Base-by-base conservation (phyloP, 257 asterid species). In the Forsythia suspensa region DNA sequence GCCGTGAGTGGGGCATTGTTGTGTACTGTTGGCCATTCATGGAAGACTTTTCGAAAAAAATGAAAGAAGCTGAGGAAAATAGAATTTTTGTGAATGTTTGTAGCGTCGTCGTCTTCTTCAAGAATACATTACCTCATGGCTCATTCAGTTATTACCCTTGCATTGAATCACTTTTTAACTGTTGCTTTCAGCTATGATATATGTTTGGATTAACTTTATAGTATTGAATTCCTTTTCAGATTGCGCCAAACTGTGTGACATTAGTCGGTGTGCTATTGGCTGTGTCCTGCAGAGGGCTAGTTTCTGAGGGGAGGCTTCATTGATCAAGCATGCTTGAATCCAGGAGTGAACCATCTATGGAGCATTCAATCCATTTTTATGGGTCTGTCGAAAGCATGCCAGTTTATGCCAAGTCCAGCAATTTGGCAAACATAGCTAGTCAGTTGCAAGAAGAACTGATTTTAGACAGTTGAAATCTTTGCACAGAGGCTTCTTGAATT, bases 291-390 rank as follows among this genome's bases (percentile, higher is more conserved):
- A 36, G 92, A 95, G 34, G 34, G 70, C 84, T 89, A 57, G 89
- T 92, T 57, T 80, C 82, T 0, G 86, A 88, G 42, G 96, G 96
- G 57, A 82, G 72, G 80, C 86, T 77, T 82, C 87, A 86, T 70
- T 90, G 34, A 29, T 29, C 82, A 87, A 59, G 79, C 83, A 87
- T 92, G 95, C 59, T 86, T 2, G 83, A 76, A 11, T 85, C 86
- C 20, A 89, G 90, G n/a, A 86, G 89, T n/a, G 91, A 87, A 51
- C 95, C 95, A 9, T 86, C 94, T 29, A 79, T 86, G 87, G 96
- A 92, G 90, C 91, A 90, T 63, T 92, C 0, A 94, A 89, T 88
- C 76, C 90, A 24, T 84, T 87, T 6, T 85, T 82, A 79, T 63
- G 81, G 66, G 9, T 90, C 90, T 12, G 77, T 90, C 3, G 76